Evolutionary conservation across 1,284 basidiomycete genomes (phyloP), one percentile per base, ranked within the genome.

Genomic region (Coniferiporia weirii): DNA sequence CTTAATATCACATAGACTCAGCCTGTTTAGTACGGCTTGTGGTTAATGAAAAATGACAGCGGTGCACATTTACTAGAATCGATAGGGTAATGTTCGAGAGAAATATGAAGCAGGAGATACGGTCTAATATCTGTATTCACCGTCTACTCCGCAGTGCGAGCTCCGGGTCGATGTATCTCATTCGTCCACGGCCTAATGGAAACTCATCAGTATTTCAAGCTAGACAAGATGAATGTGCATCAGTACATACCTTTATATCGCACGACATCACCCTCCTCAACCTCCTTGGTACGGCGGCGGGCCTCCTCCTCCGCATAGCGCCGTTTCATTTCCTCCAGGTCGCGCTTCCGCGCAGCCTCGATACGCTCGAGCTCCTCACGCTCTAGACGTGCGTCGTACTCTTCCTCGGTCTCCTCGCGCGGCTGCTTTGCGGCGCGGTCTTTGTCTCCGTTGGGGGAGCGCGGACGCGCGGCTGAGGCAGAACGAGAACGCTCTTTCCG

Each of bases 361-460:
- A 81, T 63, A 32, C 85, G 73, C 65, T 85, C 84, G 32, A 78
- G 78, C 70, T 89, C 87, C 68, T 90, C 88, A 38, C 83, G 74
- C 66, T 89, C 87, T 48, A 89, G 67, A 45, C 87, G 73, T 0
- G 82, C 82, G 67, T 89, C 88, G 64, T 89, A 87, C 67, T 89
- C 86, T 67, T 78, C 77, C 63, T 78, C 74, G 0, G 77, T 78
- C 65, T 79, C 77, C 54, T 85, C 80, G 64, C 77, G 79, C 10
- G 79, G 84, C 66, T 79, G 49, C 56, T 50, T 22, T 54, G 32
- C 43, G 61, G 65, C 4, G 57, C 55, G 35, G 61, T 64, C 32
- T 64, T 66, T 44, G 53, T 54, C n/a, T 32, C 52, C 35, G 22
- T 43, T 22, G 13, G 44, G 54, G 34, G 49, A 44, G 56, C 51